Evolutionary conservation across 2,329 filamentous ascomycete genomes (phyloP), one percentile per base, ranked within the genome.

Genomic region (Ceratocystis harringtonii): DNA sequence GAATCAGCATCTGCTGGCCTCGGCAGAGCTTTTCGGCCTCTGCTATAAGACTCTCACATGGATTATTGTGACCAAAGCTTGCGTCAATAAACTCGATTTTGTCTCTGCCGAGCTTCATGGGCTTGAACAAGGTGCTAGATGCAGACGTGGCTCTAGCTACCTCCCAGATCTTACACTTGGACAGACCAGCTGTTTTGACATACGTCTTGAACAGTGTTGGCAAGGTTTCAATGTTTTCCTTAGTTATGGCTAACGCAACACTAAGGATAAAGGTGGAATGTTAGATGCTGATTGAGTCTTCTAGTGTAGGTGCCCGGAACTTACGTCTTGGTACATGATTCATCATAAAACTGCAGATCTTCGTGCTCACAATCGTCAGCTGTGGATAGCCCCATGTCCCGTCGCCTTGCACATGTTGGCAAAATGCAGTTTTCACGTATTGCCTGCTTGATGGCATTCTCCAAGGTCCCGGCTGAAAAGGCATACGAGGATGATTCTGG

Each of bases 41-140:
- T 4, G 68, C 63, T 5, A 74, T 70, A 15, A 74, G 68, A 1
- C 71, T 68, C 30, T 72, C 69, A 60, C 70, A 70, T 28, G 73
- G 73, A 52, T 75, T 74, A 64, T 74, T 74, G 45, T 71, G 68
- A 1, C 71, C 71, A 25, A 74, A 70, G 0, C 68, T 71, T 1
- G 70, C 71, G 55, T 74, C 73, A n/a, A 74, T 68, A 48, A 72
- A 74, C 22, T 71, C 70, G 1, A 71, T 66, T 5, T 64, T 66
- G 10, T 72, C 70, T 12, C 70, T 68, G 28, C 72, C 72, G 5
- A 72, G 12, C 22, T 68, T 64, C 41, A 73, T 71, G 1, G 72
- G 68, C 55, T 73, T 70, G 68, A 74, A 74, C 63, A 72, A 73
- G 0, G 70, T 69, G 0, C 70, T 69, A 1, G 72, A 70, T 1